phyloP scores from a whole-genome alignment of 352 stramenopile species.

The Pythium apleroticum region DNA sequence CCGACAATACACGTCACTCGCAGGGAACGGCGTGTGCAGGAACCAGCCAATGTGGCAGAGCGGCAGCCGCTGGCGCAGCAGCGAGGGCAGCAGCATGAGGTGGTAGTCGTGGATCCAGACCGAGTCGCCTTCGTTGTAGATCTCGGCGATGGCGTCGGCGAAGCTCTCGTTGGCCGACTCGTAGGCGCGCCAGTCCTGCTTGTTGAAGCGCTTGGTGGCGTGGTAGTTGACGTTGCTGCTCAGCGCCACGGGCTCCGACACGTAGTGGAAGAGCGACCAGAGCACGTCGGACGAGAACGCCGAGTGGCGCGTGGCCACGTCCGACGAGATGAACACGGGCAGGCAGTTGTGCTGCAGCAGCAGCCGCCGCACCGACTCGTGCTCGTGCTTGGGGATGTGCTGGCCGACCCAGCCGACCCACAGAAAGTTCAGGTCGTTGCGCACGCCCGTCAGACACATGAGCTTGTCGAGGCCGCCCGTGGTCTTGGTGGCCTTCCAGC shows the following conservation, averaged over 20 bases:
- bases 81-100: constrained; percentile 85
- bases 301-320: constrained; percentile 85
- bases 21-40: constrained; percentile 87
- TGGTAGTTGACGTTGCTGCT: constrained; percentile 40
- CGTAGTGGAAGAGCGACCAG: constrained; percentile 92
- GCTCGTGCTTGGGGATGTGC: constrained; percentile 81
- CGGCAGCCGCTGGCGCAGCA: constrained; percentile 77
- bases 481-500: constrained; percentile 84
- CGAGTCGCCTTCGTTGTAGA: constrained; percentile 88
- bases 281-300: constrained; percentile 90
- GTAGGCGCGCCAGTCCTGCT: constrained; percentile 88
- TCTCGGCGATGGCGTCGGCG: constrained; percentile 78
- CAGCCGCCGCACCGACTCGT: constrained; percentile 67
- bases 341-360: constrained; percentile 86
- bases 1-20: constrained; percentile 84
- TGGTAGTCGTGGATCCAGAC: constrained; percentile 92
- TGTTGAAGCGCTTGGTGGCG: constrained; percentile 80
- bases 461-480: constrained; percentile 86
- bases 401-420: constrained; percentile 91
- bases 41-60: constrained; percentile 85
- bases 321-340: constrained; percentile 82
- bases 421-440: constrained; percentile 68
- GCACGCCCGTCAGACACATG: constrained; percentile 74
- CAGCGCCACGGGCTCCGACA: constrained; percentile 68
- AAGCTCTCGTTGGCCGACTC: constrained; percentile 87